Evolutionary conservation across 179 eudicot species (phyloP).

Genomic region (Corrigiola litoralis): DNA sequence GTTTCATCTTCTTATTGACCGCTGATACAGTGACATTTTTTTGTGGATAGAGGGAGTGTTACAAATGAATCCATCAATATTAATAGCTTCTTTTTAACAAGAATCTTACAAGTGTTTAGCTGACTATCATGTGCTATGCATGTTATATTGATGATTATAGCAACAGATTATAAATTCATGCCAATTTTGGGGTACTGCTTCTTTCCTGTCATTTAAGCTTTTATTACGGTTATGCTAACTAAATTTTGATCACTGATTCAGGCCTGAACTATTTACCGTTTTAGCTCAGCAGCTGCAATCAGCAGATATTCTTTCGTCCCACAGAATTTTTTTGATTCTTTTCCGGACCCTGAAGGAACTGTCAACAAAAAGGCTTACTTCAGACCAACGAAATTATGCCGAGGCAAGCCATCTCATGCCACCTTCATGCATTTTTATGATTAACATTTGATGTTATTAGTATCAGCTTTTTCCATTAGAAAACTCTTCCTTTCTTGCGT

Average conservation of each 20-base stretch:
- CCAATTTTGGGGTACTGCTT: no score
- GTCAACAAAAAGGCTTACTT: constrained; percentile 81
- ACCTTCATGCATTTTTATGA: not conserved
- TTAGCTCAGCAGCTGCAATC: constrained; percentile 91
- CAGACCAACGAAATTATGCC: constrained; percentile 83
- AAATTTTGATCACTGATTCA: constrained; percentile 32
- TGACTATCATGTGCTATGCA: no score
- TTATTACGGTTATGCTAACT: constrained; percentile 11
- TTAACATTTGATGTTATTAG: constrained; percentile 4
- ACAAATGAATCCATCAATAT: no score
- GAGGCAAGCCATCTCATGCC: constrained; percentile 45
- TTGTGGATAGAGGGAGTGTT: no score
- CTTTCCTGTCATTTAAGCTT: not conserved
- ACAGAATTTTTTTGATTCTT: constrained; percentile 87
- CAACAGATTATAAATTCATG: not conserved
- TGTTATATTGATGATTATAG: no score
- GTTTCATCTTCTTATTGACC: no score
- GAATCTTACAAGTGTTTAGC: no score
- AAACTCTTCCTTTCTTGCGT: not conserved
- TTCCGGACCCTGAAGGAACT: constrained; percentile 87
- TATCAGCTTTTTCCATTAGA: not conserved
- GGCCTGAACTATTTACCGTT: constrained; percentile 81
- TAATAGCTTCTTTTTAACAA: no score
- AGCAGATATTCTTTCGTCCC: constrained; percentile 78
- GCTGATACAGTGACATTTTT: no score